A percentile compares a stretch with the other conserved stretches of the same genome.
These are phyloP conservation scores for Alliaria petiolata DNA, from an alignment of 345 rosid species.

Conservation along the genomic window DNA sequence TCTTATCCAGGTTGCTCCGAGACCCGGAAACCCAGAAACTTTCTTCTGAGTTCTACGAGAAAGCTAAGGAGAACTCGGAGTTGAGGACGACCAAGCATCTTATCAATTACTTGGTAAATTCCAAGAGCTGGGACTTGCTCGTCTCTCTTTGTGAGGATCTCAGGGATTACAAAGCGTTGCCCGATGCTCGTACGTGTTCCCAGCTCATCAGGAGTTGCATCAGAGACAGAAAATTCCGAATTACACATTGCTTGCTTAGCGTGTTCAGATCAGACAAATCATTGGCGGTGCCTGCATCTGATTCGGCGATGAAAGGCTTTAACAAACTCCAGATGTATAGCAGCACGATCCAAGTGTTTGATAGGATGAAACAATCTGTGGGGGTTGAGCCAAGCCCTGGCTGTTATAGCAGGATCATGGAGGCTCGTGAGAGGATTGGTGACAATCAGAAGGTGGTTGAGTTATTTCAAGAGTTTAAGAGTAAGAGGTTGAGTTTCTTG, in stretches of 20 bases:
- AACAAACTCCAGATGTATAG: conserved; percentile 83
- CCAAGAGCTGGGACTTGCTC: conserved; percentile 61
- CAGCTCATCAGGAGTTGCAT: conserved; percentile 50
- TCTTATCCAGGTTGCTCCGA: conserved; percentile 40
- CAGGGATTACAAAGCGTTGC: conserved; percentile 46
- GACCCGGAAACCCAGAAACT: conserved; percentile 41
- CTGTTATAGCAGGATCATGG: conserved; percentile 63
- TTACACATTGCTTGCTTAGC: conserved; percentile 45
- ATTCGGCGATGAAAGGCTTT: conserved; percentile 69
- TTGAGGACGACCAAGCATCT: conserved; percentile 51
- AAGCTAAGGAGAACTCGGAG: conserved; percentile 51
- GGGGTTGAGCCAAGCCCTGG: conserved; percentile 44
- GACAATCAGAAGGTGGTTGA: conserved; percentile 46
- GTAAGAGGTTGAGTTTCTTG: conserved; percentile 32
- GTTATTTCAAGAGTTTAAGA: conserved; percentile 56
- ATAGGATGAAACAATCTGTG: conserved; percentile 41
- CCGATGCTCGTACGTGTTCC: conserved; percentile 55
- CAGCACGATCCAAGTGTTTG: conserved; percentile 47
- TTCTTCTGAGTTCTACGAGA: conserved; percentile 52
- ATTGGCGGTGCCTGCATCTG: conserved; percentile 46
- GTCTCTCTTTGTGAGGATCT: conserved; percentile 51
- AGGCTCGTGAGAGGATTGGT: conserved; percentile 54
- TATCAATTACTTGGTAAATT: conserved; percentile 49
- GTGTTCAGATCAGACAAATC: conserved; percentile 38
- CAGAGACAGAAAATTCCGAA: conserved; percentile 51